phyloP scores from a whole-genome alignment of 2,329 filamentous ascomycete genomes.

The Hypoxylon rubiginosum region DNA sequence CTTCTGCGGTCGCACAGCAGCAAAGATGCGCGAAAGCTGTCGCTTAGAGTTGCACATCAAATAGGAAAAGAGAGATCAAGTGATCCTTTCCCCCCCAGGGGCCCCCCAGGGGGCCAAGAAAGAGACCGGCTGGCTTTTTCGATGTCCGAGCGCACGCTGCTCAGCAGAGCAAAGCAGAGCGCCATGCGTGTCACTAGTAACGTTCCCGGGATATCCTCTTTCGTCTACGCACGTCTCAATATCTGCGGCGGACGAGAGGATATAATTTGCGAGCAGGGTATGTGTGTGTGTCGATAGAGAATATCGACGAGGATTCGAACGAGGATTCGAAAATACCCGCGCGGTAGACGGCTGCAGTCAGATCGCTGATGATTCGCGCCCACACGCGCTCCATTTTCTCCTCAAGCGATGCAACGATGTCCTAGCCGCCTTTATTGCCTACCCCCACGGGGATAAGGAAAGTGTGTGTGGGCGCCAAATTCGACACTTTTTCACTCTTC shows the following conservation, averaged over 20 bases:
- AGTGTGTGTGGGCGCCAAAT: conserved; percentile 8
- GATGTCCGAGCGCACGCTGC: conserved; percentile 17
- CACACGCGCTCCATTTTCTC: conserved; percentile 42
- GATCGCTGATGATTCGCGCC: conserved; percentile 43
- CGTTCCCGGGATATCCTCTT: not conserved
- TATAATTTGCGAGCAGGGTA: conserved; percentile 23
- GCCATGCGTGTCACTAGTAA: conserved; percentile 19
- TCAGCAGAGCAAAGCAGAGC: conserved; percentile 12
- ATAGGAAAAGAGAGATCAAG: conserved; percentile 8
- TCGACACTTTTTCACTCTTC: not conserved
- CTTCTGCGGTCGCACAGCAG: conserved; percentile 32
- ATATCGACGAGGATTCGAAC: not conserved
- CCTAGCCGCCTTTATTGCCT: conserved; percentile 6
- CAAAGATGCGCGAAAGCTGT: conserved; percentile 13
- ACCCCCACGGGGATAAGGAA: conserved; percentile 31
- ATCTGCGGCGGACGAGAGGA: conserved; percentile 23
- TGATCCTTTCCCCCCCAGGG: too few species aligned
- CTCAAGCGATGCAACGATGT: conserved; percentile 34
- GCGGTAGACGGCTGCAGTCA: conserved; percentile 46
- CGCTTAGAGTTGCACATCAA: conserved; percentile 32
- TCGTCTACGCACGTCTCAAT: conserved; percentile 6
- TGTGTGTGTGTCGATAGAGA: not conserved
- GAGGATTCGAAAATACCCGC: conserved; percentile 40
- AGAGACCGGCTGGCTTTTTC: conserved; percentile 17
- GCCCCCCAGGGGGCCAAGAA: conserved; percentile 22